Evolutionary conservation across 805 yeast species (phyloP).

Genomic region (Sugiyamaella marilandica): DNA sequence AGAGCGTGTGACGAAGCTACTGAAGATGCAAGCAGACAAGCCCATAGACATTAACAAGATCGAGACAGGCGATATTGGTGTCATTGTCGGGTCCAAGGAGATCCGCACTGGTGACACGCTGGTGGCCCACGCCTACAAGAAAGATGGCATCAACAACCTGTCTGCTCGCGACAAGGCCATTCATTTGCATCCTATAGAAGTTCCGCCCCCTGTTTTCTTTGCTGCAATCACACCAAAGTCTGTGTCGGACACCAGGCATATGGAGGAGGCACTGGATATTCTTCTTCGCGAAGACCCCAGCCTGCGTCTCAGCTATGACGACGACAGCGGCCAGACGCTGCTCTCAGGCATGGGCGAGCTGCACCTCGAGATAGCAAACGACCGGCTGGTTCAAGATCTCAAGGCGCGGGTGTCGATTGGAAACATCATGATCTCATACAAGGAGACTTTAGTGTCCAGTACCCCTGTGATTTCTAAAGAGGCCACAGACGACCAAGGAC

Average conservation of each 20-base stretch:
- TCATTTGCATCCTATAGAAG: constrained; percentile 64
- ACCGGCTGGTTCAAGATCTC: constrained; percentile 72
- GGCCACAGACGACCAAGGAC: constrained; percentile 28
- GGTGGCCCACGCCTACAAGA: constrained; percentile 53
- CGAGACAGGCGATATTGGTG: constrained; percentile 84
- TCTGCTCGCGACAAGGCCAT: constrained; percentile 42
- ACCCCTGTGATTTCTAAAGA: constrained; percentile 13
- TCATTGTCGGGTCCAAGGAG: constrained; percentile 65
- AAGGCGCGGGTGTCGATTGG: constrained; percentile 79
- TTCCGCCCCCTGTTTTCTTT: constrained; percentile 92
- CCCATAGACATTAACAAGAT: constrained; percentile 67
- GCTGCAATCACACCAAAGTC: constrained; percentile 78
- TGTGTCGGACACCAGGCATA: constrained; percentile 68
- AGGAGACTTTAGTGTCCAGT: constrained; percentile 51
- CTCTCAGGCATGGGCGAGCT: constrained; percentile 97
- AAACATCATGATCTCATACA: constrained; percentile 82
- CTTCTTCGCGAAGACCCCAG: constrained; percentile 90
- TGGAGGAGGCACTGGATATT: constrained; percentile 63
- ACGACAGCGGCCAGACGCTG: constrained; percentile 84
- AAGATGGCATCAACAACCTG: constrained; percentile 46
- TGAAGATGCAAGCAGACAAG: constrained; percentile 83
- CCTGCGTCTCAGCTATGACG: constrained; percentile 59
- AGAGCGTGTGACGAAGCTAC: constrained; percentile 60
- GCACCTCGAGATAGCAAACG: constrained; percentile 83
- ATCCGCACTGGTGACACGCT: constrained; percentile 90